Conservation (phyloP, 805 yeast species). For the Kuraishia borneana region DNA sequence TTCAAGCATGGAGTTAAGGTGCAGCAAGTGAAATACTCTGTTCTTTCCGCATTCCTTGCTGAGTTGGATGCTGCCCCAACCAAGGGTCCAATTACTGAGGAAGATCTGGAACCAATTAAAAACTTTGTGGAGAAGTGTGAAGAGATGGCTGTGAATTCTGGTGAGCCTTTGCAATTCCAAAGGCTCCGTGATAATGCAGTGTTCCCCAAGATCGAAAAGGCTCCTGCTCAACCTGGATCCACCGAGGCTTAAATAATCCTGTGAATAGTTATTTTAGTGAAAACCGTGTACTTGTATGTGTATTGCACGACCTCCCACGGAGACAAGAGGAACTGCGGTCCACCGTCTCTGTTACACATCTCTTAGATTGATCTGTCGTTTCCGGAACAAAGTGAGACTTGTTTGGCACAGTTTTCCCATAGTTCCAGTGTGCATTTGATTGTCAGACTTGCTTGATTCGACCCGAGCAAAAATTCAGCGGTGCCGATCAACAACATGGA, state of each 20-base stretch:
- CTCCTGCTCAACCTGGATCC: neutral
- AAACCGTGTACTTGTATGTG: neutral
- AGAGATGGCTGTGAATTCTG: neutral
- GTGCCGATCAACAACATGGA: constrained; percentile 1
- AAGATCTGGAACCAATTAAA: neutral
- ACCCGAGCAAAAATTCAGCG: neutral
- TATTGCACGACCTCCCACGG: neutral
- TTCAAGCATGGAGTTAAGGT: neutral
- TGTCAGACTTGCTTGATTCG: neutral
- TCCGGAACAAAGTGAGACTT: too few species aligned
- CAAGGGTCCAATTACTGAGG: neutral
- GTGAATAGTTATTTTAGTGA: neutral
- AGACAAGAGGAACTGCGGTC: neutral
- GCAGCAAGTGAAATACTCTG: neutral
- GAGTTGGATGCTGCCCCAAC: neutral
- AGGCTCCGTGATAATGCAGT: neutral
- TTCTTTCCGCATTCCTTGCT: neutral
- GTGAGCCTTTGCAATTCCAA: neutral
- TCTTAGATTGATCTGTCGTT: too few species aligned
- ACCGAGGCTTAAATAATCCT: neutral
- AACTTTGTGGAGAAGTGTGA: neutral
- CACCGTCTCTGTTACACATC: too few species aligned
- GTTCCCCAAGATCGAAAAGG: neutral
- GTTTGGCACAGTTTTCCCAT: too few species aligned
- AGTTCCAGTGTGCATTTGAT: too few species aligned